phyloP scores from a whole-genome alignment of 2,329 filamentous ascomycete species.

The Trichoderma breve region DNA sequence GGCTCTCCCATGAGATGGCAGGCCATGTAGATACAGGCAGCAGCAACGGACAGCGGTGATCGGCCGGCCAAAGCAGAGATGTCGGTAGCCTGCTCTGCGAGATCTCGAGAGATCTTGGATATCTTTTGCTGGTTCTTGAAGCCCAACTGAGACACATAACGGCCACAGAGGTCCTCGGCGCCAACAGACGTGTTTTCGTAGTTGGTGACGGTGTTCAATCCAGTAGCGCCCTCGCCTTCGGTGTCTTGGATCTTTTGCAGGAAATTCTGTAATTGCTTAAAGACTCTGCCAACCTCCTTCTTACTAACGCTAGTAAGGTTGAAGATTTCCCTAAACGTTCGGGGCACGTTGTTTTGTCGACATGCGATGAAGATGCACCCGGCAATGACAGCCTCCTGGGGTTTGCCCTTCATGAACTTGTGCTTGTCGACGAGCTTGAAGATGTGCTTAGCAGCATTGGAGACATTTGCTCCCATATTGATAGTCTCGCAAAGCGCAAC shows the following conservation, averaged over 20 bases:
- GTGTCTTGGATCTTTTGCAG: constrained; percentile 69
- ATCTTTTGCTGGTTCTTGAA: constrained; percentile 69
- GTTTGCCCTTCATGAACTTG: constrained; percentile 93
- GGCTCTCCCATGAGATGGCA: constrained; percentile 79
- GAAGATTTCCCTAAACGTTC: constrained; percentile 93
- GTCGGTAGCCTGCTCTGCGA: constrained; percentile 74
- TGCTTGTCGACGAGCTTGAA: constrained; percentile 94
- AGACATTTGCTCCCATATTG: constrained; percentile 74
- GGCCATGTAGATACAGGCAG: constrained; percentile 95
- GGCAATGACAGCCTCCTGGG: constrained; percentile 88
- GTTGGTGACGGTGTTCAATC: constrained; percentile 58
- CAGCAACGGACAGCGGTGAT: constrained; percentile 89
- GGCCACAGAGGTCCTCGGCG: constrained; percentile 79
- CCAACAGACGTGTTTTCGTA: constrained; percentile 78
- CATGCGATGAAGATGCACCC: constrained; percentile 98
- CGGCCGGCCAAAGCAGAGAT: constrained; percentile 84
- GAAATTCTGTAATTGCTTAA: constrained; percentile 89
- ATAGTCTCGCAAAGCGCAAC: constrained; percentile 82
- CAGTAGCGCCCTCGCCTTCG: constrained; percentile 46
- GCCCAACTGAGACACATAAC: constrained; percentile 82
- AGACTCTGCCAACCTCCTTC: constrained; percentile 95
- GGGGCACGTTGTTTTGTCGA: constrained; percentile 79
- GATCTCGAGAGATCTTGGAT: constrained; percentile 73
- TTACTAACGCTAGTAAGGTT: constrained; percentile 90
- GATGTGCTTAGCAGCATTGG: constrained; percentile 88